phyloP scores from a whole-genome alignment of 176 grass and related monocot species.

The Luzula sylvatica region DNA sequence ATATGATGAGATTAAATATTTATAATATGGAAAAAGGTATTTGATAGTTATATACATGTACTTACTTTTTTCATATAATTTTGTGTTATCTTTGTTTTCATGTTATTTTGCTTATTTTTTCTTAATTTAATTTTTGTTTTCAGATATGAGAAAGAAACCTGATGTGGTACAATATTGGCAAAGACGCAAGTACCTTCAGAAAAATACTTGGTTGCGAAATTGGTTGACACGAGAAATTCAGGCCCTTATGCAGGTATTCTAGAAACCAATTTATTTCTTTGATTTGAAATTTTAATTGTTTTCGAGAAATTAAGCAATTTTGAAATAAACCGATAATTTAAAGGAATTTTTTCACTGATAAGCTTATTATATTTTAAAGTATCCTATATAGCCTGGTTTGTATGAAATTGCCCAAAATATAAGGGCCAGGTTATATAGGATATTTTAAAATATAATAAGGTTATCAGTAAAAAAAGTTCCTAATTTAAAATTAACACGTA shows the following conservation, averaged over 20 bases:
- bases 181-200: slow-evolving; percentile 22
- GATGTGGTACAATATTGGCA: slow-evolving; percentile 29
- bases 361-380: too few relatives aligned
- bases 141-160: slow-evolving; percentile 8
- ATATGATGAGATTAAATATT: slow-evolving; percentile 28
- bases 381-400: too few relatives aligned
- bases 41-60: neutral
- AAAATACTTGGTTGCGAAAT: slow-evolving; percentile 36
- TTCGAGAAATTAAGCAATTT: too few relatives aligned
- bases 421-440: too few relatives aligned
- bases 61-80: neutral
- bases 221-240: slow-evolving; percentile 36
- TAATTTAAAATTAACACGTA: neutral
- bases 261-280: too few relatives aligned
- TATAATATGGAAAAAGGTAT: slow-evolving; percentile 24
- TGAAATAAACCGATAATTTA: too few relatives aligned
- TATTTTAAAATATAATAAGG: too few relatives aligned
- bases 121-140: slow-evolving; percentile 1
- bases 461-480: neutral
- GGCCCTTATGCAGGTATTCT: slow-evolving; percentile 28
- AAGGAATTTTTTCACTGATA: too few relatives aligned
- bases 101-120: too few relatives aligned
- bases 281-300: too few relatives aligned
- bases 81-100: neutral
- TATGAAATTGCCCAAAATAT: too few relatives aligned